Evolutionary conservation across 169 alveolate species (phyloP).

Genomic region (Plasmodium fragile): DNA sequence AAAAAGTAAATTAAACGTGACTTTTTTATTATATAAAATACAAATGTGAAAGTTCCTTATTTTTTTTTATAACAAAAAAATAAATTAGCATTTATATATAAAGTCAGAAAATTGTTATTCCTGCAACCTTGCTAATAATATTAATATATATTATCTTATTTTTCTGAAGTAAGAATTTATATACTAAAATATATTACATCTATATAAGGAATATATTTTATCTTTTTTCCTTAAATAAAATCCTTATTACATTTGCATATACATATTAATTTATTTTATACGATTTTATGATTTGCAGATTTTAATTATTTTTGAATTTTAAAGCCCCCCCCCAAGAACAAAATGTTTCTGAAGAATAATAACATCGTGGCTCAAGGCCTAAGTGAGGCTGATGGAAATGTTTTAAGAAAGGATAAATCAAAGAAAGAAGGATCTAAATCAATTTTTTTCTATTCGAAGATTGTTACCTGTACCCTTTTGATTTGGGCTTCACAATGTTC

Average conservation of each 20-base stretch:
- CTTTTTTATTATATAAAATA: not conserved
- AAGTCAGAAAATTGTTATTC: not conserved
- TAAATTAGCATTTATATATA: not conserved
- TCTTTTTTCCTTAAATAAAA: not conserved
- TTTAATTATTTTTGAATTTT: not conserved
- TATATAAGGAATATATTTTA: not conserved
- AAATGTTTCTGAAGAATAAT: not conserved
- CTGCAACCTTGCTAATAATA: not conserved
- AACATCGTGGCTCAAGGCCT: not conserved
- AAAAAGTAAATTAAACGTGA: not conserved
- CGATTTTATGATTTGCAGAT: not conserved
- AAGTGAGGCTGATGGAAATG: not conserved
- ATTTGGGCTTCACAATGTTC: slow-evolving; percentile 42
- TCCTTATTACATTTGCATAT: not conserved
- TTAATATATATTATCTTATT: not conserved
- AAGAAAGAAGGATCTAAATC: not conserved
- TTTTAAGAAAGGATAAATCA: not conserved
- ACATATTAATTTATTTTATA: not conserved
- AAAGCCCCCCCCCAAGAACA: not conserved
- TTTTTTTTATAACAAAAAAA: not conserved
- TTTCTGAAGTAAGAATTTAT: not conserved
- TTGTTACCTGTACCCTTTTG: slow-evolving; percentile 6
- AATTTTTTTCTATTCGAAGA: not conserved
- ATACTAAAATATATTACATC: not conserved
- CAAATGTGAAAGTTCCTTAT: not conserved